Percentiles rank a stretch among this genome's conserved stretches.
These are phyloP conservation scores for Colletotrichum truncatum DNA, from an alignment of 2,329 filamentous ascomycete species.

Conservation along the genomic window DNA sequence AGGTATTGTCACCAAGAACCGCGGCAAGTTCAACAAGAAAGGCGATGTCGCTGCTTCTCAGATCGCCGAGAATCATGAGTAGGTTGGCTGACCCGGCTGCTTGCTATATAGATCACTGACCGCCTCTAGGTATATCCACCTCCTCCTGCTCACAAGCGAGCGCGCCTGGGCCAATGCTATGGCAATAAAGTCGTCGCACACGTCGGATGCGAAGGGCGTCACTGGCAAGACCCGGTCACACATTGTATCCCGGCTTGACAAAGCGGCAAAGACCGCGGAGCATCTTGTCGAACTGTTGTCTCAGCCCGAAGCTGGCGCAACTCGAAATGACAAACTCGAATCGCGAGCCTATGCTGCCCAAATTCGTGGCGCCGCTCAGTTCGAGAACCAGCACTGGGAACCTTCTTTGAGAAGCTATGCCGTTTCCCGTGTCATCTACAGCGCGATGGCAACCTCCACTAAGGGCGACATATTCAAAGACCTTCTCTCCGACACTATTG, in stretches of 20 bases:
- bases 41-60: slow-evolving; percentile 77
- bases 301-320: slow-evolving; percentile 70
- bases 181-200: slow-evolving; percentile 87
- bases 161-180: slow-evolving; percentile 96
- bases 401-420: slow-evolving; percentile 80
- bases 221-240: slow-evolving; percentile 84
- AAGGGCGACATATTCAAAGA: slow-evolving; percentile 87
- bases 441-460: slow-evolving; percentile 71
- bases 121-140: slow-evolving; percentile 71
- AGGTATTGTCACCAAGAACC: slow-evolving; percentile 83
- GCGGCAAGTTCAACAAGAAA: slow-evolving; percentile 84
- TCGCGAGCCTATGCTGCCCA: slow-evolving; percentile 84
- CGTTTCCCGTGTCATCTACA: slow-evolving; percentile 83
- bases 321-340: slow-evolving; percentile 79
- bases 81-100: slow-evolving; percentile 34
- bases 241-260: slow-evolving; percentile 86
- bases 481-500: slow-evolving; percentile 83
- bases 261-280: slow-evolving; percentile 77
- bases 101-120: slow-evolving; percentile 14
- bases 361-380: slow-evolving; percentile 78
- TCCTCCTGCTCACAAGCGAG: slow-evolving; percentile 88
- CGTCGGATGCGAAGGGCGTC: slow-evolving; percentile 82
- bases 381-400: slow-evolving; percentile 91
- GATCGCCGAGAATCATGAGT: slow-evolving; percentile 80
- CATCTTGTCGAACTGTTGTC: slow-evolving; percentile 74